Conservation (phyloP, 2,329 filamentous ascomycete species). For the Dendryphion nanum region DNA sequence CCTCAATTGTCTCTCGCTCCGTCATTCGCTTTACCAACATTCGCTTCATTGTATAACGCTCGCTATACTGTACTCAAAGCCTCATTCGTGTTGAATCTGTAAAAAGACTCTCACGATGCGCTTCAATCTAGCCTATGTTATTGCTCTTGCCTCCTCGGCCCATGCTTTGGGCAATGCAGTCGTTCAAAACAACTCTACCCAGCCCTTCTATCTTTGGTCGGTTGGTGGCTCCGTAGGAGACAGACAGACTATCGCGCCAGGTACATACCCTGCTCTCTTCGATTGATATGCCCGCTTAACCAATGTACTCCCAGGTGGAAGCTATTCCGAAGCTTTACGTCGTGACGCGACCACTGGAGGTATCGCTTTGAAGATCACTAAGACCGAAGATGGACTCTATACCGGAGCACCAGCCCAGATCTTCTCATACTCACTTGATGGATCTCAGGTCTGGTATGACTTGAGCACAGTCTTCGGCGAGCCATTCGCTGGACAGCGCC, state of each 20-base stretch:
- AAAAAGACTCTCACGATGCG: slow-evolving; percentile 17
- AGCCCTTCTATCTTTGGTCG: slow-evolving; percentile 23
- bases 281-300: too few species aligned
- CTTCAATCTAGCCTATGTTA: slow-evolving; percentile 5
- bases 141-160: slow-evolving; percentile 16
- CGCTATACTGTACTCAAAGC: too few species aligned
- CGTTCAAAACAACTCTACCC: slow-evolving; percentile 21
- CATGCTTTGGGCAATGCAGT: slow-evolving; percentile 22
- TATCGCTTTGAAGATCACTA: slow-evolving; percentile 28
- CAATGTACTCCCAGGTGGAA: too few species aligned
- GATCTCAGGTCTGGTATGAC: slow-evolving; percentile 23
- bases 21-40: background rate
- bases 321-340: slow-evolving; percentile 18
- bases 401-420: slow-evolving; percentile 19
- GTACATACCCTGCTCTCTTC: slow-evolving; percentile 4
- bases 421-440: slow-evolving; percentile 24
- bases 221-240: slow-evolving; percentile 18
- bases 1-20: background rate
- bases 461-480: slow-evolving; percentile 24
- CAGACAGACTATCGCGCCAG: slow-evolving; percentile 13
- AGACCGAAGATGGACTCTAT: slow-evolving; percentile 17
- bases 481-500: slow-evolving; percentile 23
- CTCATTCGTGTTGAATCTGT: too few species aligned
- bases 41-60: too few species aligned
- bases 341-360: slow-evolving; percentile 19